phyloP scores from a whole-genome alignment of 1,284 basidiomycete genomes.

The Sanghuangporus weigelae region DNA sequence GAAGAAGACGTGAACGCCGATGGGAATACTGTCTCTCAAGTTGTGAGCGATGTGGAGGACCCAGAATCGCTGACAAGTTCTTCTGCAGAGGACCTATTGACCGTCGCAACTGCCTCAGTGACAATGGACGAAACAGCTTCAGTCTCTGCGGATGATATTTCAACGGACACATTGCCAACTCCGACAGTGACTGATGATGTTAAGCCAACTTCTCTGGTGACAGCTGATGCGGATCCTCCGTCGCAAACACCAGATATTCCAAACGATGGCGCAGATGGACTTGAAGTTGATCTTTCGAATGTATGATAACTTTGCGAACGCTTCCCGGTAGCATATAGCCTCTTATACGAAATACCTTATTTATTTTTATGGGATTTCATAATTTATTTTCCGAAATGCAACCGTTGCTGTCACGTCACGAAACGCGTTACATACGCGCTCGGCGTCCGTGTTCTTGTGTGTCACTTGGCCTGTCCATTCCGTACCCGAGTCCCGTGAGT shows the following conservation, averaged over 20 bases:
- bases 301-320: too few relatives aligned
- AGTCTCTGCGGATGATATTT: too few relatives aligned
- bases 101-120: background rate
- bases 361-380: background rate
- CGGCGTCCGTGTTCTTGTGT: background rate
- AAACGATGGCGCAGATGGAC: too few relatives aligned
- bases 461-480: background rate
- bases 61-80: too few relatives aligned
- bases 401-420: background rate
- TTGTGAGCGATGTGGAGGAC: too few relatives aligned
- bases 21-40: too few relatives aligned
- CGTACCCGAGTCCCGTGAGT: background rate
- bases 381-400: background rate
- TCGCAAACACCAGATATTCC: too few relatives aligned
- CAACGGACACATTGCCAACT: background rate
- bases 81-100: background rate
- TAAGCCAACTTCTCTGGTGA: too few relatives aligned
- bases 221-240: background rate
- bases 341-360: background rate
- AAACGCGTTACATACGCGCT: constrained; percentile 1
- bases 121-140: background rate
- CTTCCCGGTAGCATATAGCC: too few relatives aligned
- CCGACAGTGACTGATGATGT: background rate
- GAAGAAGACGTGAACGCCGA: too few relatives aligned
- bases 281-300: too few relatives aligned